A percentile compares a stretch with the other conserved stretches of the same genome.
Conservation (phyloP, 1,139 yeast species). For the Kluyveromyces sp. region DNA sequence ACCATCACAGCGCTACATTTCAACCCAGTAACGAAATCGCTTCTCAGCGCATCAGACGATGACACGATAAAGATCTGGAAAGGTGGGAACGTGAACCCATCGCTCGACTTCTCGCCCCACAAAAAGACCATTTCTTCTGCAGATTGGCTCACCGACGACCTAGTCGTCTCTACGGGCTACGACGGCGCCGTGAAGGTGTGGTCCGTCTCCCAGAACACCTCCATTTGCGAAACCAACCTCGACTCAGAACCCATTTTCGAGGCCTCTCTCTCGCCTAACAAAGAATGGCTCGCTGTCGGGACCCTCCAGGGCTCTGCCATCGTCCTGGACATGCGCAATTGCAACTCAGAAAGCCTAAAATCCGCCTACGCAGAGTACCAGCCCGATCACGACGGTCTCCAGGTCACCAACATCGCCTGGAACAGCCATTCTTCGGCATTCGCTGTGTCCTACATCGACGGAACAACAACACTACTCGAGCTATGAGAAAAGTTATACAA, state of each 20-base stretch:
- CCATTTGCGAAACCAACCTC: conserved; percentile 34
- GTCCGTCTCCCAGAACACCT: conserved; percentile 44
- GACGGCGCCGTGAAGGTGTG: conserved; percentile 69
- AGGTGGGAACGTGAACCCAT: conserved; percentile 45
- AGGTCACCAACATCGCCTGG: conserved; percentile 20
- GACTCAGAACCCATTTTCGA: conserved; percentile 47
- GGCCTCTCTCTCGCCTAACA: conserved; percentile 45
- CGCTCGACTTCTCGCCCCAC: conserved; percentile 41
- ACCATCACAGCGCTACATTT: conserved; percentile 52
- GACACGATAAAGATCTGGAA: conserved; percentile 66
- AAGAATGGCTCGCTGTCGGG: conserved; percentile 48
- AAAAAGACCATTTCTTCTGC: conserved; percentile 49
- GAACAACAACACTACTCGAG: conserved; percentile 7
- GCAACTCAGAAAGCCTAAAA: no score
- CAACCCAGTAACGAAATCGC: conserved; percentile 42
- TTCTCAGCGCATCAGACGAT: conserved; percentile 77
- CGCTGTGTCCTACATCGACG: conserved; percentile 16
- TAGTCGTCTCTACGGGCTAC: conserved; percentile 46
- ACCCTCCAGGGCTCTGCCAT: conserved; percentile 48
- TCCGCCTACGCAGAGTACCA: conserved; percentile 12
- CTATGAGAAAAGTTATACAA: neutral
- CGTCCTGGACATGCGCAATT: conserved; percentile 14
- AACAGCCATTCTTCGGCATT: conserved; percentile 11
- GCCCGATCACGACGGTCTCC: conserved; percentile 11
- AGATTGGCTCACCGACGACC: conserved; percentile 41